Conservation (phyloP, 2,329 filamentous ascomycete species). For the Clarireedia sp. region DNA sequence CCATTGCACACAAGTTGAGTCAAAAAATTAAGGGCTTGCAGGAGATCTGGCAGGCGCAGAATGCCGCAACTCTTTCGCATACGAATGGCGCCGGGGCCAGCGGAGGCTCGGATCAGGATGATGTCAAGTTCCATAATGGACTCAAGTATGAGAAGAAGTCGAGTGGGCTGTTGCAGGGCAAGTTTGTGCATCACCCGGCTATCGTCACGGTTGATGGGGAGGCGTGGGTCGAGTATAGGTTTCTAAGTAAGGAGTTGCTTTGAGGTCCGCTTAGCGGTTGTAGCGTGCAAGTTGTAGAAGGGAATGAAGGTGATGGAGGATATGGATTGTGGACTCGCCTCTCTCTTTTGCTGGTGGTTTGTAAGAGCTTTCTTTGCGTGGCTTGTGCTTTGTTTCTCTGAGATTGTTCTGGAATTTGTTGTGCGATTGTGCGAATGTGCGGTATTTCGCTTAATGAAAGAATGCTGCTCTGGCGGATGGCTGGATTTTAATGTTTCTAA, state of each 20-base stretch:
- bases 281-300: no score
- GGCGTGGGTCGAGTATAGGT: constrained; percentile 59
- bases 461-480: no score
- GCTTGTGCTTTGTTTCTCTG: no score
- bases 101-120: constrained; percentile 38
- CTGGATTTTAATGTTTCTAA: no score
- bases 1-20: constrained; percentile 23
- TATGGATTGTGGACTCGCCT: no score
- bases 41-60: constrained; percentile 27
- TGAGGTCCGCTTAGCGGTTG: no score
- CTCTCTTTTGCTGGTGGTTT: no score
- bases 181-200: constrained; percentile 53
- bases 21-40: constrained; percentile 27
- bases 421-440: no score
- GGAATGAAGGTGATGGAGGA: no score
- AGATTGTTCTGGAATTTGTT: no score
- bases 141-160: constrained; percentile 56
- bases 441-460: no score
- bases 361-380: no score
- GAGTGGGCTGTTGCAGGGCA: constrained; percentile 52
- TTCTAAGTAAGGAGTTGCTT: constrained; percentile 44
- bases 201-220: constrained; percentile 59
- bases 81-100: background rate
- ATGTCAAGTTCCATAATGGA: constrained; percentile 47
- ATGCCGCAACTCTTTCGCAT: constrained; percentile 15